These are phyloP conservation scores for Blastomyces emzantsi DNA, from an alignment of 2,329 filamentous ascomycete species.

Conservation along the genomic window DNA sequence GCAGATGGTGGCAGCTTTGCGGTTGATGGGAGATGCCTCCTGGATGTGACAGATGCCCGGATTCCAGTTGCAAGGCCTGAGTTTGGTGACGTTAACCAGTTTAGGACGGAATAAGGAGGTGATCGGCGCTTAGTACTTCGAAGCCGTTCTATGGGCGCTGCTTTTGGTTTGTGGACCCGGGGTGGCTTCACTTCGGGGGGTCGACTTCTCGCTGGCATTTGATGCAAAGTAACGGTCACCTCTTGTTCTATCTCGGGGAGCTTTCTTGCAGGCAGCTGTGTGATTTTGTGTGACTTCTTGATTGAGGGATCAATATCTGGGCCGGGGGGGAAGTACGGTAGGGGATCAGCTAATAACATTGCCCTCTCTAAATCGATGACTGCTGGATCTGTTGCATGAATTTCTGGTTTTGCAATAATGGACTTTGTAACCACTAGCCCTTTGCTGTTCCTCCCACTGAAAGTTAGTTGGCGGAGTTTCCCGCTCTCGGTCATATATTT, in stretches of 20 bases:
- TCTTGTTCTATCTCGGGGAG: slow-evolving; percentile 27
- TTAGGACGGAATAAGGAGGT: slow-evolving; percentile 14
- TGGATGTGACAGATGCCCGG: not conserved
- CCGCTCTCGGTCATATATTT: slow-evolving; percentile 43
- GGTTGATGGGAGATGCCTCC: slow-evolving; percentile 13
- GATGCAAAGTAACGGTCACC: slow-evolving; percentile 30
- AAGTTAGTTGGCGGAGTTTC: slow-evolving; percentile 45
- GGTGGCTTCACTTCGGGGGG: slow-evolving; percentile 13
- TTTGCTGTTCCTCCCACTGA: slow-evolving; percentile 42
- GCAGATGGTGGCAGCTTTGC: slow-evolving; percentile 24
- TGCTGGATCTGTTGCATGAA: slow-evolving; percentile 37
- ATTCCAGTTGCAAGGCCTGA: not conserved
- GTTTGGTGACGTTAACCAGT: slow-evolving; percentile 16
- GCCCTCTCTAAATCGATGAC: slow-evolving; percentile 43
- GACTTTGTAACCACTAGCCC: slow-evolving; percentile 43
- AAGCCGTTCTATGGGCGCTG: slow-evolving; percentile 22
- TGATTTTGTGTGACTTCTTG: slow-evolving; percentile 21
- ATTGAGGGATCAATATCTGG: slow-evolving; percentile 29
- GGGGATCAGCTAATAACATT: slow-evolving; percentile 39
- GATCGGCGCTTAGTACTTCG: slow-evolving; percentile 23
- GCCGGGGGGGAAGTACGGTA: slow-evolving; percentile 38
- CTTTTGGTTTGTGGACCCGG: slow-evolving; percentile 9
- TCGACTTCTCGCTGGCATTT: slow-evolving; percentile 27
- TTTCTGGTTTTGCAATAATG: slow-evolving; percentile 41
- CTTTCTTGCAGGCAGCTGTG: slow-evolving; percentile 9